Conservation (phyloP, 805 yeast species). For the Zygosaccharomyces bisporus region DNA sequence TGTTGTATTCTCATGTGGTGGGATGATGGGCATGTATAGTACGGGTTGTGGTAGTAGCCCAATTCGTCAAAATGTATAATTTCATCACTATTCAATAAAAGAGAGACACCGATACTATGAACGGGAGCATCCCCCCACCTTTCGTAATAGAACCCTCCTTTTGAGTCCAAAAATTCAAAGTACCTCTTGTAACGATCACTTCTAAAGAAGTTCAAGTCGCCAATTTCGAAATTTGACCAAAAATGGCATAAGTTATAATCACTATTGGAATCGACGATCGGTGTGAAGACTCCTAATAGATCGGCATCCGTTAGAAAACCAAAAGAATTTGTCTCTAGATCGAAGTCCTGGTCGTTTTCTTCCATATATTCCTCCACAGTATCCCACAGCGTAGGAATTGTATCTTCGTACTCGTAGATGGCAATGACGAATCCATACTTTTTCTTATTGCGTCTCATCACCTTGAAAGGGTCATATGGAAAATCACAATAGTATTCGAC, state of each 20-base stretch:
- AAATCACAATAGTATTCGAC: conserved; percentile 86
- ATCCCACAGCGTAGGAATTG: conserved; percentile 84
- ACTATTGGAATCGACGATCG: conserved; percentile 45
- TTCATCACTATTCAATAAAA: conserved; percentile 55
- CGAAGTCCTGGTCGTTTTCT: conserved; percentile 51
- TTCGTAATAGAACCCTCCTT: conserved; percentile 80
- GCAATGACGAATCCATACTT: conserved; percentile 86
- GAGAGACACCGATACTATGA: conserved; percentile 65
- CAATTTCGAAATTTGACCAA: conserved; percentile 86
- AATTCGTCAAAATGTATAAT: conserved; percentile 77
- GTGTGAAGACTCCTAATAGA: conserved; percentile 41
- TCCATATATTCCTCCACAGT: conserved; percentile 59
- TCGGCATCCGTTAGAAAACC: conserved; percentile 50
- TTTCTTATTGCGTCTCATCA: conserved; percentile 71
- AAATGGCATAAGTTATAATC: conserved; percentile 78
- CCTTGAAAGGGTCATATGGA: conserved; percentile 75
- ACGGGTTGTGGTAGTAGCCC: conserved; percentile 76
- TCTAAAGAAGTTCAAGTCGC: conserved; percentile 65
- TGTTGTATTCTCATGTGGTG: conserved; percentile 47
- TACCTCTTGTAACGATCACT: conserved; percentile 56
- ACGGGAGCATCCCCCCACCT: conserved; percentile 97
- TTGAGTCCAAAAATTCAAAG: conserved; percentile 59
- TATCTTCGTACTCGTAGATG: conserved; percentile 74
- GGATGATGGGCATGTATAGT: conserved; percentile 57
- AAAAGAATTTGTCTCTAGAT: conserved; percentile 29